A percentile compares a stretch with the other conserved stretches of the same genome.
phyloP scores from a whole-genome alignment of 2,329 filamentous ascomycete genomes.

The Periconia sp. region DNA sequence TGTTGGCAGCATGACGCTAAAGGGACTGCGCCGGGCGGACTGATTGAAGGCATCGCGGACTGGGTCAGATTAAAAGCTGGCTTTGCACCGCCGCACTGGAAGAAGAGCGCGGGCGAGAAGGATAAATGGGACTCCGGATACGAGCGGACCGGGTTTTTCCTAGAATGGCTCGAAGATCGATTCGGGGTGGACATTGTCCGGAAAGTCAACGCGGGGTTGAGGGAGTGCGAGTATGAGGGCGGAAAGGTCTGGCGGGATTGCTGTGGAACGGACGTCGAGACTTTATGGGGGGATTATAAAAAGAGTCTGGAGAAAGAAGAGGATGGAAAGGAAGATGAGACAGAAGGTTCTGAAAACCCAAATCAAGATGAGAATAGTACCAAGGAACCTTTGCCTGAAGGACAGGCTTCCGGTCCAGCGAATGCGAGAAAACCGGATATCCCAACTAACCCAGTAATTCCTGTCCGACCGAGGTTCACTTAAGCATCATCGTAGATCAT shows the following conservation, averaged over 20 bases:
- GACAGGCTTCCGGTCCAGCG: not conserved
- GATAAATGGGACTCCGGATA: conserved; percentile 79
- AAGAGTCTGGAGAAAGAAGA: conserved; percentile 44
- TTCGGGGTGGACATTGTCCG: conserved; percentile 56
- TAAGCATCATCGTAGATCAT: not conserved
- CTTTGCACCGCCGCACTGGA: conserved; percentile 83
- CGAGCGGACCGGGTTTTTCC: conserved; percentile 86
- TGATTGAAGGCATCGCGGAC: conserved; percentile 91
- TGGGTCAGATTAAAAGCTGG: conserved; percentile 80
- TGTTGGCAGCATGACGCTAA: conserved; percentile 81
- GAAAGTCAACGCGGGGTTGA: conserved; percentile 67
- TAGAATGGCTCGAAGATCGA: conserved; percentile 77
- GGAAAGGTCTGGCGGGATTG: conserved; percentile 68
- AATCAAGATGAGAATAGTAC: not conserved
- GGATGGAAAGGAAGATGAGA: not conserved
- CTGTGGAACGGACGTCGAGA: conserved; percentile 65
- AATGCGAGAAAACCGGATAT: not conserved
- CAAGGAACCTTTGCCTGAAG: not conserved
- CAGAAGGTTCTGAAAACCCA: not conserved
- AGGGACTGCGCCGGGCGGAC: conserved; percentile 61
- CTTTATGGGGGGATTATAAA: conserved; percentile 76
- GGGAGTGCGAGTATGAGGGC: conserved; percentile 65
- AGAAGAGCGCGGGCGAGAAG: conserved; percentile 55
- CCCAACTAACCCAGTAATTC: not conserved
- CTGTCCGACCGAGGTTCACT: not conserved